Base-by-base conservation (phyloP, 139 green algal species). In the Diplosphaera chodatii region DNA sequence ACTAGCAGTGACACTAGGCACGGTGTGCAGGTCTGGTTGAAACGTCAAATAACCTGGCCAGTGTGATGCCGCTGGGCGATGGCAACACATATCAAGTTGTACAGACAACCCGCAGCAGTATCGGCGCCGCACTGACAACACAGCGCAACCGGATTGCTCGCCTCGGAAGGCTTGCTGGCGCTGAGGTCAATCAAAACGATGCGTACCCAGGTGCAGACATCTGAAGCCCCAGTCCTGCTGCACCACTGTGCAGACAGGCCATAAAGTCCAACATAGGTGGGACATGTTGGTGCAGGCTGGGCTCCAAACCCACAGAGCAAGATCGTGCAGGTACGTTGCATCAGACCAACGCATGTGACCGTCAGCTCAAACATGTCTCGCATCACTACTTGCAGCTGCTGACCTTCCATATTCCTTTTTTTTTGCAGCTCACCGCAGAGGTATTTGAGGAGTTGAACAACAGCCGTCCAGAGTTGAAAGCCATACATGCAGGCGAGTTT, bases 11-110 rank as follows among this genome's bases (percentile, higher is more conserved):
- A n/a, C n/a, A n/a, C 6, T 48, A 20, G 37, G 37, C 37, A 48
- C 37, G n/a, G n/a, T 48, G 37, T 33, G 29, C 78, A 86, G 82
- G 79, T 37, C 76, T 93, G 30, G 86, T 91, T 0, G 87, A 95
- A 80, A 95, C 89, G 1, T 86, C 74, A 67, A 88, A 77, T 73
- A 95, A 95, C 74, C 70, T 93, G 30, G 89, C 89, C 5, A 82
- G 77, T 8, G 75, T 88, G 31, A 76, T 77, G 59, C 55, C 48
- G 3, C n/a, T 74, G 4, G 27, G 2, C 1, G 13, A 33, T 2
- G 48, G 28, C 0, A 32, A 55, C 62, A 30, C 40, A 3, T 82
- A 74, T 67, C 32, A 10, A 25, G 72, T 85, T 31, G 72, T 74
- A 41, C 86, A 80, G 65, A 77, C 76, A 40, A 93, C 89, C 2